Conservation (phyloP, 495 filamentous ascomycete species). For the Hypoxylon trugodes region DNA sequence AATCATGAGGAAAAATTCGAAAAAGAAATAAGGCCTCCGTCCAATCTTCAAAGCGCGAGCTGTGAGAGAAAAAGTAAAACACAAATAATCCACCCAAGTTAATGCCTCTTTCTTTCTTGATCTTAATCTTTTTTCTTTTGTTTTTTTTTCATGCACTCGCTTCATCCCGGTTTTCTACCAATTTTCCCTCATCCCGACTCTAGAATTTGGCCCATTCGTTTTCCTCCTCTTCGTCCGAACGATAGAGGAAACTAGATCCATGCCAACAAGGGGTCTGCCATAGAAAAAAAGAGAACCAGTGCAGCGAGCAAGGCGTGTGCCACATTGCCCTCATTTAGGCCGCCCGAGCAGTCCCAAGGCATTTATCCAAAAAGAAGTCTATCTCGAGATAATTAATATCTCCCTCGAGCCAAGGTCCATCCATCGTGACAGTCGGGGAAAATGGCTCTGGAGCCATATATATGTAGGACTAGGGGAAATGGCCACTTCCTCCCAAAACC, state of each 20-base stretch:
- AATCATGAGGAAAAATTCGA: constrained; percentile 14
- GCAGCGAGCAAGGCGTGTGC: not conserved
- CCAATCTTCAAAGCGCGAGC: constrained; percentile 14
- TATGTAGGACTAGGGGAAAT: constrained; percentile 7
- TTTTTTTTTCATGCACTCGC: too few species aligned
- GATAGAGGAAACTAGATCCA: constrained; percentile 15
- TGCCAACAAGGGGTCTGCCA: constrained; percentile 16
- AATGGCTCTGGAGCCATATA: constrained; percentile 9
- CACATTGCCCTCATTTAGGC: constrained; percentile 16
- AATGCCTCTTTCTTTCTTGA: constrained; percentile 31
- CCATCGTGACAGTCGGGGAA: constrained; percentile 10
- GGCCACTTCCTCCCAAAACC: constrained; percentile 13
- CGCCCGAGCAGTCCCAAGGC: constrained; percentile 22
- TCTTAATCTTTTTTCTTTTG: constrained; percentile 22
- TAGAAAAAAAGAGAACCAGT: constrained; percentile 10
- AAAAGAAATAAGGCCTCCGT: constrained; percentile 7
- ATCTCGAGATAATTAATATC: constrained; percentile 33
- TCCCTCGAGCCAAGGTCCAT: constrained; percentile 25
- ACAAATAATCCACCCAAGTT: constrained; percentile 14
- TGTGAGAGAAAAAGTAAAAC: constrained; percentile 1
- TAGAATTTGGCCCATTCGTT: constrained; percentile 32
- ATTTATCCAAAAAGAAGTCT: constrained; percentile 40
- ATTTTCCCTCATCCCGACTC: constrained; percentile 31
- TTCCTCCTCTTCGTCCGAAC: constrained; percentile 39
- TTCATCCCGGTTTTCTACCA: constrained; percentile 26